Evolutionary conservation across 176 grass and related monocot species (phyloP).

Genomic region (Carex pumila): DNA sequence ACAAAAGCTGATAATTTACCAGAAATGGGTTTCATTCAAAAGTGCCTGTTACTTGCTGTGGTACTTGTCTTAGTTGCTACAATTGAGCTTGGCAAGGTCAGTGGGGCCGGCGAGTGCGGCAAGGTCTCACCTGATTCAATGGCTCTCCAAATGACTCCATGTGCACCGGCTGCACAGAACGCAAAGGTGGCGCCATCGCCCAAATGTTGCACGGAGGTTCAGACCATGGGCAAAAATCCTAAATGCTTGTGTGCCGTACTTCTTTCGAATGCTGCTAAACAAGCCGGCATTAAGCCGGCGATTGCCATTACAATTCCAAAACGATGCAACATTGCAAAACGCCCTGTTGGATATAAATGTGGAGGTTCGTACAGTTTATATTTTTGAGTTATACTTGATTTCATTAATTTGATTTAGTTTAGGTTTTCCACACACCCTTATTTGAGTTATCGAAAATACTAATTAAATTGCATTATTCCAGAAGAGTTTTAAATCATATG

Average conservation of each 20-base stretch:
- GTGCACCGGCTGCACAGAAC: conserved; percentile 37
- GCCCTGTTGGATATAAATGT: conserved; percentile 65
- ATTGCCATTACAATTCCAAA: conserved; percentile 67
- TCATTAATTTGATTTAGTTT: too few species aligned
- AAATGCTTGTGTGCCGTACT: conserved; percentile 65
- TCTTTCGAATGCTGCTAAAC: conserved; percentile 48
- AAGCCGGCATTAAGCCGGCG: conserved; percentile 50
- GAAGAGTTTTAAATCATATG: neutral
- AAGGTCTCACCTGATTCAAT: conserved; percentile 37
- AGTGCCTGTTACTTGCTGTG: neutral
- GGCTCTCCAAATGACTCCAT: conserved; percentile 51
- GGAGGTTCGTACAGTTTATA: conserved; percentile 28
- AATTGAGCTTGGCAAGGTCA: neutral
- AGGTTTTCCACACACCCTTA: too few species aligned
- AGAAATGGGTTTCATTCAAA: conserved; percentile 2
- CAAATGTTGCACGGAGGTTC: conserved; percentile 45
- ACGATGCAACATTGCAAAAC: conserved; percentile 53
- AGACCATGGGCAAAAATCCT: conserved; percentile 48
- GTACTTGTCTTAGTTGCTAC: neutral
- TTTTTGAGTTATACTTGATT: too few species aligned
- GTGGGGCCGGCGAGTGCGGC: conserved; percentile 53
- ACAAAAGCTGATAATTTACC: neutral
- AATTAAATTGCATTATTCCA: neutral
- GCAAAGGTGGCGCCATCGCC: conserved; percentile 20
- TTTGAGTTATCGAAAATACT: neutral